phyloP scores from a whole-genome alignment of 1,139 yeast species.

The Yamadazyma blattariae region DNA sequence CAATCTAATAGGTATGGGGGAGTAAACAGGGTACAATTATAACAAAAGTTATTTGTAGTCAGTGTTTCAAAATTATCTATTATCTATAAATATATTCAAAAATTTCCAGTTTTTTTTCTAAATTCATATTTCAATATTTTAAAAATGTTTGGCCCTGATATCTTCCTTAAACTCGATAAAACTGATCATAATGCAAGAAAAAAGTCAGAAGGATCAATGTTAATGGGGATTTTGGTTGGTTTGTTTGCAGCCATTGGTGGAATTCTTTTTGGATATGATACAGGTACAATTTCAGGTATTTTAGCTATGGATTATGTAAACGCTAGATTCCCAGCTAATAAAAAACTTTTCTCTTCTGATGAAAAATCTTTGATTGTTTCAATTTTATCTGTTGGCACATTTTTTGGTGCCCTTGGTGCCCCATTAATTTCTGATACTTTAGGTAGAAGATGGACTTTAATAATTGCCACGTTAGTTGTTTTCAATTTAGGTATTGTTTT shows the following conservation, averaged over 20 bases:
- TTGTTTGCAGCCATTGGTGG: conserved; percentile 60
- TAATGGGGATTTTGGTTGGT: conserved; percentile 45
- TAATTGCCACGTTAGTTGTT: conserved; percentile 47
- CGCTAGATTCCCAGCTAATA: conserved; percentile 36
- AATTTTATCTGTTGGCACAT: conserved; percentile 69
- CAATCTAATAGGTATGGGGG: too few species aligned
- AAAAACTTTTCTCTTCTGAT: conserved; percentile 38
- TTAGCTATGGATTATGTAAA: conserved; percentile 65
- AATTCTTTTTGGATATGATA: conserved; percentile 68
- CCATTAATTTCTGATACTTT: conserved; percentile 52
- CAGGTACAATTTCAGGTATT: conserved; percentile 77
- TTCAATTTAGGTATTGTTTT: conserved; percentile 59
- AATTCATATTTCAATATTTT: too few species aligned
- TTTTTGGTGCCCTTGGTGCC: conserved; percentile 59
- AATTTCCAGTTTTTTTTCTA: too few species aligned
- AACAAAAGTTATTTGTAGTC: too few species aligned
- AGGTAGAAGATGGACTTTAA: conserved; percentile 51
- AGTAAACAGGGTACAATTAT: too few species aligned
- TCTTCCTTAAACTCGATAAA: too few species aligned
- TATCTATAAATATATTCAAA: too few species aligned
- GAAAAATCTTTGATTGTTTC: conserved; percentile 63
- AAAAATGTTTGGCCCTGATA: too few species aligned
- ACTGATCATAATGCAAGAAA: conserved; percentile 39
- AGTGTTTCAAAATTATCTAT: too few species aligned
- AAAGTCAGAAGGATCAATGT: conserved; percentile 46